phyloP scores from a whole-genome alignment of 2,329 filamentous ascomycete species.

The Apiospora saccharicola region DNA sequence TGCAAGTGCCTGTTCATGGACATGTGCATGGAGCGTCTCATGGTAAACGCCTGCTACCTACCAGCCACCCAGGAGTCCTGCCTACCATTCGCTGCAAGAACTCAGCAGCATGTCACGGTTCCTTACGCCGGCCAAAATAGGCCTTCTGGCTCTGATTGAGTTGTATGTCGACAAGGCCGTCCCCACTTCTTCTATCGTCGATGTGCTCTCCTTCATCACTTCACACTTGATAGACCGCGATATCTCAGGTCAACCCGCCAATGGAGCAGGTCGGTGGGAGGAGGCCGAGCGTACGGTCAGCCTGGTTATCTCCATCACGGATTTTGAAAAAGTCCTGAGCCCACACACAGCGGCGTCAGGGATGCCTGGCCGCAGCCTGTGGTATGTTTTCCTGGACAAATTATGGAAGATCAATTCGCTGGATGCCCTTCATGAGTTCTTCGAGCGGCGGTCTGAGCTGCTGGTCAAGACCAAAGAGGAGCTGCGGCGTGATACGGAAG shows the following conservation, averaged over 20 bases:
- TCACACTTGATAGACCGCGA: slow-evolving; percentile 68
- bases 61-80: background rate
- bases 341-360: slow-evolving; percentile 60
- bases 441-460: slow-evolving; percentile 64
- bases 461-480: slow-evolving; percentile 70
- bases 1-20: slow-evolving; percentile 1
- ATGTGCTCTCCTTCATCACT: slow-evolving; percentile 81
- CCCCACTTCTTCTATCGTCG: slow-evolving; percentile 73
- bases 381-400: slow-evolving; percentile 82
- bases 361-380: slow-evolving; percentile 81
- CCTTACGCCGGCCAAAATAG: slow-evolving; percentile 88
- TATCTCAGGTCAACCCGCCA: slow-evolving; percentile 41
- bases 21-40: background rate
- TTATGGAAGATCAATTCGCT: slow-evolving; percentile 87
- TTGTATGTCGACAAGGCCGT: slow-evolving; percentile 79
- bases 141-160: slow-evolving; percentile 80
- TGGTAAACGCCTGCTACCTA: background rate
- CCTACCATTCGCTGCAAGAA: background rate
- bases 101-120: slow-evolving; percentile 72
- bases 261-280: slow-evolving; percentile 50
- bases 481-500: slow-evolving; percentile 60
- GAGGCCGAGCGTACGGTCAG: slow-evolving; percentile 58
- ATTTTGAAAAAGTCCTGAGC: slow-evolving; percentile 66
- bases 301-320: slow-evolving; percentile 61
- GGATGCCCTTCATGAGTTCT: slow-evolving; percentile 80